Evolutionary conservation across 345 rosid genomes (phyloP).

Genomic region (Ricinus communis): DNA sequence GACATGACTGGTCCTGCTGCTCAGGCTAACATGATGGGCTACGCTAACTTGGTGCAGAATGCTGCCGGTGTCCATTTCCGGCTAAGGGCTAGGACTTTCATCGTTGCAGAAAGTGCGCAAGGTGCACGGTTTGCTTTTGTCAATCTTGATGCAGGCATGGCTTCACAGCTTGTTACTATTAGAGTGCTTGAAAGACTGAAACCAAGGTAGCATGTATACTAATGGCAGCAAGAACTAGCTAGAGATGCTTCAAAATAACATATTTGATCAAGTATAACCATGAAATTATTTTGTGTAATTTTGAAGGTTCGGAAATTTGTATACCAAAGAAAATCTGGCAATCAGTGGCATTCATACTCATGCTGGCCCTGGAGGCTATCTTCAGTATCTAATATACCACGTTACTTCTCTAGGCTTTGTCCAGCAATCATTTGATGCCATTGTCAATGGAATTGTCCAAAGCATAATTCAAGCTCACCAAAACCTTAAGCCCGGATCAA

Average conservation of each 20-base stretch:
- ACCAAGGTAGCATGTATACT: conserved; percentile 28
- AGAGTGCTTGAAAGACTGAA: conserved; percentile 45
- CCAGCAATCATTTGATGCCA: conserved; percentile 53
- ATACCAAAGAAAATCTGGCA: conserved; percentile 53
- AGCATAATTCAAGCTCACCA: conserved; percentile 56
- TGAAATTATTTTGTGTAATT: not conserved
- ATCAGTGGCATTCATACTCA: conserved; percentile 64
- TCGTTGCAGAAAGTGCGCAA: conserved; percentile 40
- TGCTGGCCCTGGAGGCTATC: conserved; percentile 59
- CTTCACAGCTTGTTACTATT: conserved; percentile 57
- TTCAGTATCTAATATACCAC: conserved; percentile 51
- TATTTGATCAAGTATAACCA: no score
- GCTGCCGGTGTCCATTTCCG: conserved; percentile 60
- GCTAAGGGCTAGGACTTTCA: conserved; percentile 51
- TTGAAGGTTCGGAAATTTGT: conserved; percentile 50
- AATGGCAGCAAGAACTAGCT: not conserved
- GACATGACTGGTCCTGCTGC: conserved; percentile 66
- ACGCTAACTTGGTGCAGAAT: conserved; percentile 47
- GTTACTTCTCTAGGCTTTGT: conserved; percentile 56
- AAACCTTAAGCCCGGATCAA: conserved; percentile 46
- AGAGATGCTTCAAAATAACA: not conserved
- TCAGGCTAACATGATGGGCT: conserved; percentile 65
- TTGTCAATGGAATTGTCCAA: conserved; percentile 47
- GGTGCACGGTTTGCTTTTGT: conserved; percentile 59
- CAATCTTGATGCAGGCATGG: conserved; percentile 63